Base-by-base conservation (phyloP, 2,329 filamentous ascomycete genomes). In the Pseudogymnoascus pannorum region DNA sequence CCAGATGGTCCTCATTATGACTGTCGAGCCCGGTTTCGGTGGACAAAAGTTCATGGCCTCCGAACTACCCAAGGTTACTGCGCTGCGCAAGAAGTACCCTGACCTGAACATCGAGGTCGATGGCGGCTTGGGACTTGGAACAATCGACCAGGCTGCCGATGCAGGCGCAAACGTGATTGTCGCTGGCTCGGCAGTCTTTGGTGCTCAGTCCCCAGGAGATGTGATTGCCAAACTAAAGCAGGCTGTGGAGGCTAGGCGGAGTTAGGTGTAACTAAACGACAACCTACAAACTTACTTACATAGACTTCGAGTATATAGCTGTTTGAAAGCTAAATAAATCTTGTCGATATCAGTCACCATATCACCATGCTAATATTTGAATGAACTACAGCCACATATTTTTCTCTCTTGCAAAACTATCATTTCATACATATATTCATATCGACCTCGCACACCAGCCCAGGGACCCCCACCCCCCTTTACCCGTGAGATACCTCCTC, bases 1-100 rank as follows among this genome's bases (percentile, higher is more conserved):
- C 9, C 65, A 97, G 93, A 99, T 99, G 94, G 92, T 96, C 36
- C 86, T 99, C 16, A 84, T 99, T 64, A 99, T 99, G 94, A 99
- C 94, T 1, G 94, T 99, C 44, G 85, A 99, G 76, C 94, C 94
- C 48, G 94, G 94, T 51, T 99, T 99, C 72, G 94, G 94, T 65
- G 94, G 94, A 5, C 94, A 99, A 74, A 97, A 96, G 72, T 99
- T 99, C 81, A 97, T 97, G 92, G 87, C 91, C 11, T 91, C 90
- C 5, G 91, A 96, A 78, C 84, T 99, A 67, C 92, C 93, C 72
- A 99, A 99, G 78, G 94, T 99, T 22, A 77, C 88, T 67, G 91
- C 87, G 38, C 80, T 99, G 68, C 86, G 94, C 63, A 78, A 87
- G 72, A 86, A 84, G 70, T 99, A 97, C 73, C 93, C 94, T 2